phyloP scores from a whole-genome alignment of 345 rosid species.

The Pseudoturritis turrita region DNA sequence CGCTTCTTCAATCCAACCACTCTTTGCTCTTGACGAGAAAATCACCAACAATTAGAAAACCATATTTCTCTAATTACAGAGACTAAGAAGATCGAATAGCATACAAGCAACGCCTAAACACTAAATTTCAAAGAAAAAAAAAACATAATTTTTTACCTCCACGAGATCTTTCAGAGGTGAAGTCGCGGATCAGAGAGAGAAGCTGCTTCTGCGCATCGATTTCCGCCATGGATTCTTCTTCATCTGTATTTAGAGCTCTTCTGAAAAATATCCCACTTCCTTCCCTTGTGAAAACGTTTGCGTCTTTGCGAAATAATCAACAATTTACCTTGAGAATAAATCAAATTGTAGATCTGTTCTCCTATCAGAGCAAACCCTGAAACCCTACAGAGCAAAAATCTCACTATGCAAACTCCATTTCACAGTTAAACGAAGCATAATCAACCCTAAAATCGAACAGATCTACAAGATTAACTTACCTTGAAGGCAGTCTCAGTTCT shows the following conservation, averaged over 20 bases:
- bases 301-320: no score
- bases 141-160: slow-evolving; percentile 39
- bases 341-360: no score
- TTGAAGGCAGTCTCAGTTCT: background rate
- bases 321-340: no score
- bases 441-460: background rate
- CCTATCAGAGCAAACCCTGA: no score
- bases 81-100: background rate
- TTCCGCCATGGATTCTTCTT: slow-evolving; percentile 57
- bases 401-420: no score
- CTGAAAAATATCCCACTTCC: background rate
- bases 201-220: slow-evolving; percentile 56
- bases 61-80: background rate
- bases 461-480: background rate
- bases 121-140: background rate
- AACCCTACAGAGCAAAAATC: no score
- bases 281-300: no score
- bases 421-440: background rate
- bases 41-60: slow-evolving; percentile 5
- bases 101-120: background rate
- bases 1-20: slow-evolving; percentile 47
- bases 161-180: slow-evolving; percentile 64
- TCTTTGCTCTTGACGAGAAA: slow-evolving; percentile 49
- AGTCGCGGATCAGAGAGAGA: slow-evolving; percentile 57
- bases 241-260: slow-evolving; percentile 2